Conservation (phyloP, 495 filamentous ascomycete species). For the Neurospora sp. region DNA sequence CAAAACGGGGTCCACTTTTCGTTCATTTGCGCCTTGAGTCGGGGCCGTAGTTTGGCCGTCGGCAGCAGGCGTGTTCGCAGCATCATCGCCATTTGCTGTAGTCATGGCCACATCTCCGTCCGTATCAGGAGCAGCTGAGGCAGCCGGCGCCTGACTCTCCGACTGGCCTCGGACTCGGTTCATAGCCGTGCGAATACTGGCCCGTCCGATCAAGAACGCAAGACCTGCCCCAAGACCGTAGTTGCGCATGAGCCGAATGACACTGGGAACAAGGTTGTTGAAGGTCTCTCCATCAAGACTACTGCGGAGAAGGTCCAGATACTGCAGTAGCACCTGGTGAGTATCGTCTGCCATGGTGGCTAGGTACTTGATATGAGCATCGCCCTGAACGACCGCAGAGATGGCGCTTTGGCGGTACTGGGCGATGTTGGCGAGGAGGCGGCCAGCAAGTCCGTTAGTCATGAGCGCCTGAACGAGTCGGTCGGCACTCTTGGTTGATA, state of each 20-base stretch:
- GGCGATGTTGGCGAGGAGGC: constrained; percentile 78
- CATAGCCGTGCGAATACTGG: constrained; percentile 47
- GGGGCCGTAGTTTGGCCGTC: constrained; percentile 2
- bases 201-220: constrained; percentile 79
- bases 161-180: constrained; percentile 9
- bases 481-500: constrained; percentile 50
- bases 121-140: constrained; percentile 19
- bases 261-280: constrained; percentile 66
- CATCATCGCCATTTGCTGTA: constrained; percentile 15
- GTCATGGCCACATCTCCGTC: constrained; percentile 34
- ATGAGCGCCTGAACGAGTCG: constrained; percentile 71
- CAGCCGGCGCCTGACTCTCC: constrained; percentile 19
- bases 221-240: constrained; percentile 73
- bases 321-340: constrained; percentile 73
- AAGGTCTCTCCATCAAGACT: constrained; percentile 71
- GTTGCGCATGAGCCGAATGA: constrained; percentile 61
- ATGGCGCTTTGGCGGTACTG: constrained; percentile 77
- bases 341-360: constrained; percentile 84
- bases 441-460: constrained; percentile 59
- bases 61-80: constrained; percentile 3
- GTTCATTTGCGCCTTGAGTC: constrained; percentile 15
- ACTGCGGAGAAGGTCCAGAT: constrained; percentile 76
- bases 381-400: constrained; percentile 53
- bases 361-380: constrained; percentile 70
- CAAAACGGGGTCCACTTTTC: constrained; percentile 47